Conservation (phyloP, 129 eudicot species). For the Calendula officinalis region DNA sequence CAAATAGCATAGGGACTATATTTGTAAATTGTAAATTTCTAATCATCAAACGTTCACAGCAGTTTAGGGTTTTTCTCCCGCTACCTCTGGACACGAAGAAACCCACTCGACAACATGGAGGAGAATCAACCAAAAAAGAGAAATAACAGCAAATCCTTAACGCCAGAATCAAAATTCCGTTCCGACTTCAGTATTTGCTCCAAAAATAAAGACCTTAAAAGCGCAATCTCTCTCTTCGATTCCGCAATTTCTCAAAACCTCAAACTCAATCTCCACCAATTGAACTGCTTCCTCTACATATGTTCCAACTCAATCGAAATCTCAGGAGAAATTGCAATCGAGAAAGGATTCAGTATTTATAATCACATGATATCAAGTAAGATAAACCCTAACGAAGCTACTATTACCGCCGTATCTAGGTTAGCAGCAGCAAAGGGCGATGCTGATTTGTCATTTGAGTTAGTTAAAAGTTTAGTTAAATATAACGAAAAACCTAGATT, state of each 20-base stretch:
- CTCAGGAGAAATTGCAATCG: constrained; percentile 39
- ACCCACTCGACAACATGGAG: constrained; percentile 22
- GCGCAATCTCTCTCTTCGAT: constrained; percentile 57
- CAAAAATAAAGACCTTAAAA: constrained; percentile 43
- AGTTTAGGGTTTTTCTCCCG: constrained; percentile 23
- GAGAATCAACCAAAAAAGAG: constrained; percentile 27
- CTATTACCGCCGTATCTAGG: constrained; percentile 55
- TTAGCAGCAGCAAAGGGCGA: constrained; percentile 59
- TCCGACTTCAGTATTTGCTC: constrained; percentile 57
- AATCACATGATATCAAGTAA: constrained; percentile 42
- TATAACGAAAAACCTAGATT: constrained; percentile 45
- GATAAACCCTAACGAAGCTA: constrained; percentile 64
- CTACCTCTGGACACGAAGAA: neutral
- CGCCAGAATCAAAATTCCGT: constrained; percentile 54
- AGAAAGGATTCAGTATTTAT: constrained; percentile 50
- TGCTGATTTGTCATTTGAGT: constrained; percentile 49
- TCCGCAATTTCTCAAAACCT: constrained; percentile 48
- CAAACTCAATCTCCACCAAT: constrained; percentile 49
- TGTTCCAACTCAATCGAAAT: constrained; percentile 48
- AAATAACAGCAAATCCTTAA: constrained; percentile 41
- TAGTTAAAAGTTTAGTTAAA: constrained; percentile 45
- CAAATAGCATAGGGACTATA: too few relatives aligned
- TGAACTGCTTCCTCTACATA: constrained; percentile 67
- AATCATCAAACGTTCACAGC: neutral
- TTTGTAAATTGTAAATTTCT: too few relatives aligned